Evolutionary conservation across 2,329 filamentous ascomycete genomes (phyloP).

Genomic region (Fusarium citri): DNA sequence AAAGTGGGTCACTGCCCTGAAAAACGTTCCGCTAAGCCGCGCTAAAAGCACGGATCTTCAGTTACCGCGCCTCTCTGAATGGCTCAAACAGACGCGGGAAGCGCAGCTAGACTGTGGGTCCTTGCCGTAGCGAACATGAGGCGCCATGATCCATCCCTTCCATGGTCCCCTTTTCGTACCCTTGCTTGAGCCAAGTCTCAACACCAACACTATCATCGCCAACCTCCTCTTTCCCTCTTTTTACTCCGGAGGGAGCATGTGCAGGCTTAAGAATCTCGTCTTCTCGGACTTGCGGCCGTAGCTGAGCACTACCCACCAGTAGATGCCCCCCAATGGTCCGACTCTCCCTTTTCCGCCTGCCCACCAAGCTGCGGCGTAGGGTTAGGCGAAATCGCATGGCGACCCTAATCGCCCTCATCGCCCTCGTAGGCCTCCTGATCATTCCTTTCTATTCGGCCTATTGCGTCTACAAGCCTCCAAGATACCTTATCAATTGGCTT

Average conservation of each 20-base stretch:
- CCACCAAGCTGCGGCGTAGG: conserved; percentile 67
- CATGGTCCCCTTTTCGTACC: conserved; percentile 22
- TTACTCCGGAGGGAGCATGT: conserved; percentile 40
- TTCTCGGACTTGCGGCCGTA: conserved; percentile 40
- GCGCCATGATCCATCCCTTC: conserved; percentile 4
- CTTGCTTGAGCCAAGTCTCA: conserved; percentile 12
- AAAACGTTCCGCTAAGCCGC: conserved; percentile 3
- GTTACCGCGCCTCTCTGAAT: conserved; percentile 16
- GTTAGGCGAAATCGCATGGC: conserved; percentile 70
- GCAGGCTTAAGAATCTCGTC: conserved; percentile 32
- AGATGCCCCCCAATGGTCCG: conserved; percentile 51
- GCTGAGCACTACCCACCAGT: conserved; percentile 18
- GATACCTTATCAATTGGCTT: conserved; percentile 76
- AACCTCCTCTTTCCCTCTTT: conserved; percentile 7
- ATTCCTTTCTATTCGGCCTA: conserved; percentile 65
- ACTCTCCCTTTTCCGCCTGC: conserved; percentile 64
- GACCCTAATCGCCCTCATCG: conserved; percentile 59
- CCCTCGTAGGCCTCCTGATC: conserved; percentile 52
- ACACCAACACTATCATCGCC: conserved; percentile 27
- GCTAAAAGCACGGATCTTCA: background rate
- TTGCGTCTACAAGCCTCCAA: conserved; percentile 83
- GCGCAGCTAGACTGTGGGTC: conserved; percentile 12
- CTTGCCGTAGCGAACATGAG: conserved; percentile 10
- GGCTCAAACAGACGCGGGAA: conserved; percentile 36
- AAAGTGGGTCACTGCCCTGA: background rate